Evolutionary conservation across 1,139 yeast species (phyloP).

Genomic region (Pneumocystis wakefieldiae): DNA sequence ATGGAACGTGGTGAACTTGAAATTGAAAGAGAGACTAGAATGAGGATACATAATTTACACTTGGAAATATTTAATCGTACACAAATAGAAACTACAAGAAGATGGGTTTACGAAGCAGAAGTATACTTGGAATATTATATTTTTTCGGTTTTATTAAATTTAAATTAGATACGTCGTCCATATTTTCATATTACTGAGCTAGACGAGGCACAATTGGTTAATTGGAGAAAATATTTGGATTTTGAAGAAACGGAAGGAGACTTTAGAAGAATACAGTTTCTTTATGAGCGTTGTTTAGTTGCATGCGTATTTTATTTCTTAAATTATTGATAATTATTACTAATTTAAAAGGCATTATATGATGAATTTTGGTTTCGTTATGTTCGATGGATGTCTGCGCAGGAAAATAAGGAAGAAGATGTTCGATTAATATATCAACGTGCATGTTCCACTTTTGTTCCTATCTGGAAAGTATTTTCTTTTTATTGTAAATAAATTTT

Average conservation of each 20-base stretch:
- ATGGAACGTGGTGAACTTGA: constrained; percentile 17
- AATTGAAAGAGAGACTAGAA: constrained; percentile 20
- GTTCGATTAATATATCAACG: constrained; percentile 22
- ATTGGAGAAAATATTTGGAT: constrained; percentile 49
- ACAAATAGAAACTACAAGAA: constrained; percentile 43
- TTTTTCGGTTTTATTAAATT: neutral
- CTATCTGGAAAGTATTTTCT: constrained; percentile 15
- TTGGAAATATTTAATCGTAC: constrained; percentile 43
- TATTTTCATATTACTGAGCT: constrained; percentile 35
- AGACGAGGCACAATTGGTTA: constrained; percentile 34
- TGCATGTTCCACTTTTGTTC: constrained; percentile 23
- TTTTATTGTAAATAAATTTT: neutral
- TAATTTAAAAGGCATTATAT: constrained; percentile 39
- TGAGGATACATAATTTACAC: constrained; percentile 19
- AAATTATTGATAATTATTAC: neutral
- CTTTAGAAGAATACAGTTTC: constrained; percentile 25
- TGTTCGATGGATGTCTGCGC: constrained; percentile 30
- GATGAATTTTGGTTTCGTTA: constrained; percentile 50
- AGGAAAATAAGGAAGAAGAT: constrained; percentile 16
- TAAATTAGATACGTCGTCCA: constrained; percentile 30
- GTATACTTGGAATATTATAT: constrained; percentile 3
- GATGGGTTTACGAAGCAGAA: constrained; percentile 48
- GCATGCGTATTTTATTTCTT: constrained; percentile 17
- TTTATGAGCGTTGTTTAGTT: constrained; percentile 41
- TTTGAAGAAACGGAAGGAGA: constrained; percentile 33